Conservation (phyloP, 2,329 filamentous ascomycete species). For the Eutypa lata region DNA sequence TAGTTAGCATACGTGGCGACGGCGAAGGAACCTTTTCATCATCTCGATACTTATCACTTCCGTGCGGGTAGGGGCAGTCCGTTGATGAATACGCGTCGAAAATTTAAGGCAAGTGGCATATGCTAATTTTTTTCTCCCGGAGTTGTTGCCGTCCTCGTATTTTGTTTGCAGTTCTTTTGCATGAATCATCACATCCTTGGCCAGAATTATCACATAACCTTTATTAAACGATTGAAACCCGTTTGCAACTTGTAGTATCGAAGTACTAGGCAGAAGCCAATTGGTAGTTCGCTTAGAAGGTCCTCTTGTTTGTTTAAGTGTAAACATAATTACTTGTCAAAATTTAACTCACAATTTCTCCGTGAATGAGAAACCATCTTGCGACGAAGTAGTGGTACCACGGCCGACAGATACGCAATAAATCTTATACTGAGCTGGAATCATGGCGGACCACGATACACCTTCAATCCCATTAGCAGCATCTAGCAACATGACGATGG, state of each 20-base stretch:
- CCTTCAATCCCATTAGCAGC: conserved; percentile 7
- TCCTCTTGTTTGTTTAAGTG: neutral
- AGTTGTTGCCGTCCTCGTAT: conserved; percentile 1
- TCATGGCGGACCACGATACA: neutral
- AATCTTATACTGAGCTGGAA: neutral
- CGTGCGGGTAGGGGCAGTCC: too few relatives aligned
- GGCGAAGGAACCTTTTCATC: too few relatives aligned
- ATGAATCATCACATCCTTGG: neutral
- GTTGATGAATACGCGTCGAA: too few relatives aligned
- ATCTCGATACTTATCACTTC: too few relatives aligned
- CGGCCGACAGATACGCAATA: neutral
- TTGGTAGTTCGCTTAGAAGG: too few relatives aligned
- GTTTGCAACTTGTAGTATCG: neutral
- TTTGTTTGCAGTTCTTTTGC: neutral
- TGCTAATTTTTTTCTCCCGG: too few relatives aligned
- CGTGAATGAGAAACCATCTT: neutral
- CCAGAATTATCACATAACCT: neutral
- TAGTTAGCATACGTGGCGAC: too few relatives aligned
- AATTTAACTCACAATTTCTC: neutral
- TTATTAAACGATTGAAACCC: neutral
- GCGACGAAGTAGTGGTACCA: neutral
- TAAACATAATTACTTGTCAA: neutral
- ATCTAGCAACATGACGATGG: conserved; percentile 8
- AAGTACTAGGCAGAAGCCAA: neutral
- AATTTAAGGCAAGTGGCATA: too few relatives aligned